phyloP scores from a whole-genome alignment of 2,329 filamentous ascomycete genomes.

The Elsinoe necatrix region DNA sequence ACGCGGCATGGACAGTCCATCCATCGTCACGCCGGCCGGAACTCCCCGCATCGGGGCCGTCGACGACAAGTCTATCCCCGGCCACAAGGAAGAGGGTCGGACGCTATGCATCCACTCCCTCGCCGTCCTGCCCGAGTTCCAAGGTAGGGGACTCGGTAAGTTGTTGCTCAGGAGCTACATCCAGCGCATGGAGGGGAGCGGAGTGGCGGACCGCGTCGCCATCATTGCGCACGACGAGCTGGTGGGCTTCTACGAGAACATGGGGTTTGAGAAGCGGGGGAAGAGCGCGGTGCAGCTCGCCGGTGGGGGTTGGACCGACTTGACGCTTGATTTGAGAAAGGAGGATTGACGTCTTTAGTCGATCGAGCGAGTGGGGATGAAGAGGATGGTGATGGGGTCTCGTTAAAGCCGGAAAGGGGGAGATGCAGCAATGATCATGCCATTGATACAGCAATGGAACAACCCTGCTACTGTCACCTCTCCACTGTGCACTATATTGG shows the following conservation, averaged over 20 bases:
- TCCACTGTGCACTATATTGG: too few relatives aligned
- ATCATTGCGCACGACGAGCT: conserved; percentile 69
- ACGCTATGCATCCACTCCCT: conserved; percentile 78
- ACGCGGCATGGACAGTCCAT: conserved; percentile 24
- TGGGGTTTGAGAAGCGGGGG: conserved; percentile 63
- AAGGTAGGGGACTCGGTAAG: conserved; percentile 64
- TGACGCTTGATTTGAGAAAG: conserved; percentile 48
- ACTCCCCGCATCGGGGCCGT: neutral
- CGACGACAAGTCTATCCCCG: conserved; percentile 32
- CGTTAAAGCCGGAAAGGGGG: neutral
- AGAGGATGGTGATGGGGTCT: neutral
- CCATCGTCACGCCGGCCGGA: conserved; percentile 31
- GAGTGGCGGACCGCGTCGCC: conserved; percentile 62
- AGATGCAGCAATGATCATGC: neutral
- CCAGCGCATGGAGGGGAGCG: conserved; percentile 63
- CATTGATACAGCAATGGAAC: too few relatives aligned
- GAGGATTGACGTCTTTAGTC: neutral
- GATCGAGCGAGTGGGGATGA: neutral
- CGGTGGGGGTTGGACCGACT: conserved; percentile 72
- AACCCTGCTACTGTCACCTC: too few relatives aligned
- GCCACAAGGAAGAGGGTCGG: conserved; percentile 63
- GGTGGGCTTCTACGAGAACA: conserved; percentile 65
- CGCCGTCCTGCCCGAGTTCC: conserved; percentile 66
- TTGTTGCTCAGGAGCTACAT: conserved; percentile 68
- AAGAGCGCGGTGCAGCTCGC: conserved; percentile 62